phyloP scores from a whole-genome alignment of 202 grass and related monocot genomes.

The Alloteropsis angusta region DNA sequence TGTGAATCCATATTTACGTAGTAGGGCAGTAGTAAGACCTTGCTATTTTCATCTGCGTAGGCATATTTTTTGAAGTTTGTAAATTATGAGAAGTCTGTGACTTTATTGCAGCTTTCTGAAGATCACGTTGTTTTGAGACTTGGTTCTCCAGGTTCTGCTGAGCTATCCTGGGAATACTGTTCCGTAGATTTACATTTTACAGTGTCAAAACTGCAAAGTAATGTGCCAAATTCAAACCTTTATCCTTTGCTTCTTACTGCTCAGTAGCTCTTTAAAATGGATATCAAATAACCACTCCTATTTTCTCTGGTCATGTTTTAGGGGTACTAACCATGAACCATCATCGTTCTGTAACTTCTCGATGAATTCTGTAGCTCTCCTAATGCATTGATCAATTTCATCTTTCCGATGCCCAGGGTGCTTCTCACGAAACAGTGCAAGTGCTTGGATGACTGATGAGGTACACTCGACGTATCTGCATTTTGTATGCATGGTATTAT shows the following conservation, averaged over 20 bases:
- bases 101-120: neutral
- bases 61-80: neutral
- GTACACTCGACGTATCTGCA: conserved; percentile 77
- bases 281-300: neutral
- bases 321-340: conserved; percentile 57
- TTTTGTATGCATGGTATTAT: conserved; percentile 7
- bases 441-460: conserved; percentile 66
- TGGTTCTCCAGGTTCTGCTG: neutral
- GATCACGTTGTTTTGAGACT: neutral
- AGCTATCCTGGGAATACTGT: neutral
- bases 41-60: neutral
- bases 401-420: conserved; percentile 44
- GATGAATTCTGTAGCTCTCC: conserved; percentile 39
- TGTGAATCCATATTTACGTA: neutral
- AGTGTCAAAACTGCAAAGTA: conserved; percentile 10
- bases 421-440: conserved; percentile 46
- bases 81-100: neutral
- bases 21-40: neutral
- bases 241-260: neutral
- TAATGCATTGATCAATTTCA: conserved; percentile 57
- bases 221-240: neutral
- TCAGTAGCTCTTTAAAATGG: neutral
- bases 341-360: conserved; percentile 61
- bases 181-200: neutral
- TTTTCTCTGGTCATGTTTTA: conserved; percentile 12